A percentile compares a stretch with the other conserved stretches of the same genome.
Evolutionary conservation across 169 alveolate genomes (phyloP).

Genomic region (Cryptosporidium andersoni): DNA sequence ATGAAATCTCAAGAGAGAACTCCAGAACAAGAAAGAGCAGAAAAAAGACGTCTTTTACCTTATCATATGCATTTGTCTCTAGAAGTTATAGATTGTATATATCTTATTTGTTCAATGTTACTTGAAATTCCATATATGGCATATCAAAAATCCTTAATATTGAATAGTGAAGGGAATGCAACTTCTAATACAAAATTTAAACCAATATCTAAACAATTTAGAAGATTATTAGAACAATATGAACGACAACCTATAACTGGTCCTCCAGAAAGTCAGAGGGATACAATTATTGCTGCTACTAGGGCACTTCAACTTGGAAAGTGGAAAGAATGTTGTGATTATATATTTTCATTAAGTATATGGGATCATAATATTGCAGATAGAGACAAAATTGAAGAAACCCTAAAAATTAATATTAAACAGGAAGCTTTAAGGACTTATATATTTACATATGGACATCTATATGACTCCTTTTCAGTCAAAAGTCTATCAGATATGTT

Average conservation of each 20-base stretch:
- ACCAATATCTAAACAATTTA: constrained; percentile 86
- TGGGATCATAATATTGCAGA: constrained; percentile 88
- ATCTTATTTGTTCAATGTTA: constrained; percentile 91
- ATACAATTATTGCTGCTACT: constrained; percentile 90
- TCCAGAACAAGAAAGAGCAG: constrained; percentile 93
- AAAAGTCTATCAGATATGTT: constrained; percentile 86
- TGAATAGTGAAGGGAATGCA: constrained; percentile 72
- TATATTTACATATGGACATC: constrained; percentile 83
- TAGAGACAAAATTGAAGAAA: constrained; percentile 78
- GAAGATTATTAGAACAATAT: constrained; percentile 90
- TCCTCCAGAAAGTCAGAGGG: constrained; percentile 96
- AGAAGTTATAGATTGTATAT: constrained; percentile 92
- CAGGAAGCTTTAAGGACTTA: constrained; percentile 92
- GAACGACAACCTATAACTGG: constrained; percentile 92
- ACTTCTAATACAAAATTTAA: constrained; percentile 61
- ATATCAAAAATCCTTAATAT: constrained; percentile 77
- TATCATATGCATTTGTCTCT: constrained; percentile 96
- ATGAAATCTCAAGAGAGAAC: constrained; percentile 90
- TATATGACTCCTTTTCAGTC: constrained; percentile 87
- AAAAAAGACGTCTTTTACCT: constrained; percentile 94
- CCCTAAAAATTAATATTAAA: constrained; percentile 87
- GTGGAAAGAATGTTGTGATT: constrained; percentile 92
- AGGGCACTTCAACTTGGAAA: constrained; percentile 90
- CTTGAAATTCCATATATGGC: constrained; percentile 91
- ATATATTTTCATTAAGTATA: constrained; percentile 80